A percentile compares a stretch with the other conserved stretches of the same genome.
phyloP scores from a whole-genome alignment of 2,329 filamentous ascomycete genomes.

The Aspergillus brasiliensis region DNA sequence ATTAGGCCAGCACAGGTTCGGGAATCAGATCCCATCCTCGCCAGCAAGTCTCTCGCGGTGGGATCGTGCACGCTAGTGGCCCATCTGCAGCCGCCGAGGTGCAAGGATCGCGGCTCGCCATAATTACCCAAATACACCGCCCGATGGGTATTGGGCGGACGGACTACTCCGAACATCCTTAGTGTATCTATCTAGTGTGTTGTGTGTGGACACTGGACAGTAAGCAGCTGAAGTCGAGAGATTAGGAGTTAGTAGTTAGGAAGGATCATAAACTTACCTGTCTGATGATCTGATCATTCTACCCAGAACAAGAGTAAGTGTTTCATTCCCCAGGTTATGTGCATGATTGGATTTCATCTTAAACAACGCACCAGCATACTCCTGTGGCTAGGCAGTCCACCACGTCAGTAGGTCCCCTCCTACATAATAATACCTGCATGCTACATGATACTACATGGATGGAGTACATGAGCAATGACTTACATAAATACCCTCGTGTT shows the following conservation, averaged over 20 bases:
- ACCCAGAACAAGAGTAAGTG: not conserved
- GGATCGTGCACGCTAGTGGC: slow-evolving; percentile 14
- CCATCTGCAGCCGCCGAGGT: not conserved
- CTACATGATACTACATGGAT: not conserved
- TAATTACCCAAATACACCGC: not conserved
- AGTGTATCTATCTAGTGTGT: no score
- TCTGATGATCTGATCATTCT: no score
- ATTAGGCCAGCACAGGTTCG: slow-evolving; percentile 1
- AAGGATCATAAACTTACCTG: no score
- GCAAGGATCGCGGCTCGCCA: slow-evolving; percentile 6
- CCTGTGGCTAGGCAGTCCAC: not conserved
- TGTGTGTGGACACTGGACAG: not conserved
- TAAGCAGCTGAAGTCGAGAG: not conserved
- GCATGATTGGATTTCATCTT: not conserved
- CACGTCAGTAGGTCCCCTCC: not conserved
- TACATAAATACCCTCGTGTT: not conserved
- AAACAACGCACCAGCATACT: not conserved
- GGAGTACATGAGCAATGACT: not conserved
- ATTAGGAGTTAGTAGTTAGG: no score
- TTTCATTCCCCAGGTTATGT: not conserved
- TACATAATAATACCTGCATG: not conserved
- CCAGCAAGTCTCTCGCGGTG: not conserved
- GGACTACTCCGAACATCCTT: not conserved
- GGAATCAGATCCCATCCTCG: slow-evolving; percentile 1
- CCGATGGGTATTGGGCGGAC: not conserved